These are phyloP conservation scores for Phytophthora sp. DNA, from an alignment of 352 stramenopile genomes.

Conservation along the genomic window DNA sequence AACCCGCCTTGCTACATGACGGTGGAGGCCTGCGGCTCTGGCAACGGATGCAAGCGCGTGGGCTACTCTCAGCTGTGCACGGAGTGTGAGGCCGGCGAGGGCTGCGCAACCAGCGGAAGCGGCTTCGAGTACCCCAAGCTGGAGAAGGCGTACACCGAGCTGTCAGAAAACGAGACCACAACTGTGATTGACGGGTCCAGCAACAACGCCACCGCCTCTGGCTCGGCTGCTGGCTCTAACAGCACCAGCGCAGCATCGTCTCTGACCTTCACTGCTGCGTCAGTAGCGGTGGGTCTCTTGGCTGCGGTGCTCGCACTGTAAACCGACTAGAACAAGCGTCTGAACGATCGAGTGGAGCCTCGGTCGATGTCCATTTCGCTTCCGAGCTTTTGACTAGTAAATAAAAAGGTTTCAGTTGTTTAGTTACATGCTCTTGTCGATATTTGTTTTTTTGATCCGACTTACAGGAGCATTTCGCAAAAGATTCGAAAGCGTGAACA, in stretches of 20 bases:
- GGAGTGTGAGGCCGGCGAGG: constrained; percentile 43
- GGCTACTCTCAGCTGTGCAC: constrained; percentile 81
- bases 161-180: constrained; percentile 51
- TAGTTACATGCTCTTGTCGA: not conserved
- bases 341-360: constrained; percentile 7
- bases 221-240: constrained; percentile 8
- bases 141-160: constrained; percentile 51
- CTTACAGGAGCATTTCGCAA: not conserved
- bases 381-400: constrained; percentile 32
- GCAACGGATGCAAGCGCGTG: constrained; percentile 66
- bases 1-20: constrained; percentile 83
- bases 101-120: constrained; percentile 45
- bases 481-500: too few relatives aligned
- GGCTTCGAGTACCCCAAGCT: constrained; percentile 70
- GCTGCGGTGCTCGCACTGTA: constrained; percentile 27
- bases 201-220: constrained; percentile 7
- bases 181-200: constrained; percentile 14
- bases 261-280: constrained; percentile 16
- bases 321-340: constrained; percentile 22
- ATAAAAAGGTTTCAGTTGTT: constrained; percentile 23
- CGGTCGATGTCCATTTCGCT: constrained; percentile 26
- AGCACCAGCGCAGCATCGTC: constrained; percentile 4
- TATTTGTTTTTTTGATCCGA: not conserved
- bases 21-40: constrained; percentile 50
- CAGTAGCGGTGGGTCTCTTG: constrained; percentile 27